Conservation (phyloP, 108 stramenopile genomes). For the Stephanodiscus triporus region DNA sequence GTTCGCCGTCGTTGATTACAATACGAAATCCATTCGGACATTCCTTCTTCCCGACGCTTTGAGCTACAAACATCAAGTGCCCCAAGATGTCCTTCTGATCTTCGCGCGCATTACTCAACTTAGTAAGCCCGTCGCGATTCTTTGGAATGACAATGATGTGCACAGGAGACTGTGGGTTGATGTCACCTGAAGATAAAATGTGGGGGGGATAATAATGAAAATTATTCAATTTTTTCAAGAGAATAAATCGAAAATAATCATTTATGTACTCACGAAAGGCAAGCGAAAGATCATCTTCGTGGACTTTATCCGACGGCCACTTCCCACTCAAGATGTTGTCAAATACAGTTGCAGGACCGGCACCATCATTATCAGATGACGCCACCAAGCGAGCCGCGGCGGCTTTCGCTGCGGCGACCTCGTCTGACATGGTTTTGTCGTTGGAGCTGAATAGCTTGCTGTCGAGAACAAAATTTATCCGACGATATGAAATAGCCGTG, state of each 20-base stretch:
- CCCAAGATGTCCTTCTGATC: conserved; percentile 94
- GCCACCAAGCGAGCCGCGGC: conserved; percentile 48
- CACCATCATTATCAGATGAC: conserved; percentile 59
- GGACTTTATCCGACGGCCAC: conserved; percentile 83
- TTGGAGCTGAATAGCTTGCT: conserved; percentile 5
- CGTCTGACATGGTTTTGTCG: conserved; percentile 41
- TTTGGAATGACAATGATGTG: conserved; percentile 99
- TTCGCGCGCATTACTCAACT: conserved; percentile 87
- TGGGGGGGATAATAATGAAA: background rate
- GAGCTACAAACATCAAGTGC: conserved; percentile 93
- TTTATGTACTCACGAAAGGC: conserved; percentile 71
- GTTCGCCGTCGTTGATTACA: conserved; percentile 93
- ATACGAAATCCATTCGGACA: conserved; percentile 92
- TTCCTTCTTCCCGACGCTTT: conserved; percentile 83
- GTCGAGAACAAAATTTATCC: background rate
- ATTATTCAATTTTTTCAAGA: too few species aligned
- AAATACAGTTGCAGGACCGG: conserved; percentile 88
- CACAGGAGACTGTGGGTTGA: conserved; percentile 89
- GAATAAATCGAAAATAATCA: too few species aligned
- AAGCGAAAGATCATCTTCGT: conserved; percentile 91
- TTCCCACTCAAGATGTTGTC: conserved; percentile 92
- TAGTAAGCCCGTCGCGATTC: conserved; percentile 89
- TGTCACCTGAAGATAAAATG: conserved; percentile 55
- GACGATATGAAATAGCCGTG: conserved; percentile 6
- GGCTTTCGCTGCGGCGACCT: conserved; percentile 59